These are phyloP conservation scores for Oryza glaberrima DNA, from an alignment of 176 grass and related monocot species.

Conservation along the genomic window DNA sequence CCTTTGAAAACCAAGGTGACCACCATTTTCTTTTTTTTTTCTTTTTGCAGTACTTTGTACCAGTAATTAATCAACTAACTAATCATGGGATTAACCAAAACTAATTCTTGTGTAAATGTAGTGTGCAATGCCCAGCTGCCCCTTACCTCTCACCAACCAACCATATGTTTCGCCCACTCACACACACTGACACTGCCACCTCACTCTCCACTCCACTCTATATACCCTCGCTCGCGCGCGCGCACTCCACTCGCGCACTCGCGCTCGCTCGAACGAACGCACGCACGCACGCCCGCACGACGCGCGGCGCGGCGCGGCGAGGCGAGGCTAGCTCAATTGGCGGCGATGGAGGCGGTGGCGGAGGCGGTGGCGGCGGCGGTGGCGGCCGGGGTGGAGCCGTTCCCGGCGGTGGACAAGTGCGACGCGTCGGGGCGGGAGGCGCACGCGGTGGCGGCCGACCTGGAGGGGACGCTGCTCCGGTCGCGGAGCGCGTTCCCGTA, in stretches of 20 bases:
- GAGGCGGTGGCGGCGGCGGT: background rate
- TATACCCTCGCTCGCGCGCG: slow-evolving; percentile 6
- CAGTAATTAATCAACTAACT: background rate
- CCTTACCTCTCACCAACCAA: slow-evolving; percentile 25
- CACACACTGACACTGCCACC: background rate
- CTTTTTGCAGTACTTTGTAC: background rate
- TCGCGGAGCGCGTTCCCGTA: slow-evolving; percentile 75
- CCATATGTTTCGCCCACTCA: slow-evolving; percentile 13
- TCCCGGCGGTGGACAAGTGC: slow-evolving; percentile 74
- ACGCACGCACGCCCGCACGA: too few species aligned
- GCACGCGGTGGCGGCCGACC: slow-evolving; percentile 67
- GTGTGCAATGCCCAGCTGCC: background rate
- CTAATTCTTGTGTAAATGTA: background rate
- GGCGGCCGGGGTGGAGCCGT: slow-evolving; percentile 50
- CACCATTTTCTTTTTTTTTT: too few species aligned
- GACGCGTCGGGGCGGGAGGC: slow-evolving; percentile 49
- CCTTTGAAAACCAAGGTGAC: too few species aligned
- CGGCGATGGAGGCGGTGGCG: background rate
- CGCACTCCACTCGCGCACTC: background rate
- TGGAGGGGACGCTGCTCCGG: slow-evolving; percentile 71
- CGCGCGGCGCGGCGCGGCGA: too few species aligned
- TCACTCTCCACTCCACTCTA: slow-evolving; percentile 18
- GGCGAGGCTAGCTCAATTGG: background rate
- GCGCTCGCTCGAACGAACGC: too few species aligned
- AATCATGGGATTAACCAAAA: too few species aligned